phyloP scores from a whole-genome alignment of 192 early-diverging fungal species.

The Jimgerdemannia flammicorona region DNA sequence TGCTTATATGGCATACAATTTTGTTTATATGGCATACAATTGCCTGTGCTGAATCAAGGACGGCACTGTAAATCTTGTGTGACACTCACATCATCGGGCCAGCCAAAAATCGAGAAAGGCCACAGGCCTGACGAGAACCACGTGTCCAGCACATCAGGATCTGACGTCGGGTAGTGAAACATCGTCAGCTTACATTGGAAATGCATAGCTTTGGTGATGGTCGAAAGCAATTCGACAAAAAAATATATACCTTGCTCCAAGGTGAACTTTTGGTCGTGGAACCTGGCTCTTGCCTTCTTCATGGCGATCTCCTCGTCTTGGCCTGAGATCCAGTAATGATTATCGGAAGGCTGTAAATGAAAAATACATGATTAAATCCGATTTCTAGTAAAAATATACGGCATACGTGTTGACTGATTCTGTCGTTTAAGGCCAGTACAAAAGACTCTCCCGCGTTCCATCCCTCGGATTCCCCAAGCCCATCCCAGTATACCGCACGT shows the following conservation, averaged over 20 bases:
- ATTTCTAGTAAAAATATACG: no score
- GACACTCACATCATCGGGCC: constrained; percentile 74
- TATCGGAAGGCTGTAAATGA: constrained; percentile 47
- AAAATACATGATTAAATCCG: not conserved
- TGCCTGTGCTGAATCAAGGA: not conserved
- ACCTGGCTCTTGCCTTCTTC: constrained; percentile 70
- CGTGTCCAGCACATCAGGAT: constrained; percentile 97
- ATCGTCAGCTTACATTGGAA: no score
- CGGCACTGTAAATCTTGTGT: not conserved
- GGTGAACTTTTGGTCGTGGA: constrained; percentile 73
- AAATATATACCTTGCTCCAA: constrained; percentile 63
- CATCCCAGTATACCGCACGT: no score
- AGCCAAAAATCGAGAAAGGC: constrained; percentile 98
- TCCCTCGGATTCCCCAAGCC: no score
- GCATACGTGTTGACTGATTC: no score
- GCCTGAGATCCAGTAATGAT: constrained; percentile 85
- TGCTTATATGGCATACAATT: not conserved
- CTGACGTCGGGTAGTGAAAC: constrained; percentile 21
- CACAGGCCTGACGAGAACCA: constrained; percentile 99
- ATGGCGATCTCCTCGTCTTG: constrained; percentile 72
- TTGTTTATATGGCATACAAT: not conserved
- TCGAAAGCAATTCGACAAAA: not conserved
- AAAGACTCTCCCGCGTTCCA: no score
- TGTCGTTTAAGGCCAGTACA: no score
- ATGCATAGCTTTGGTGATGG: not conserved